phyloP scores from a whole-genome alignment of 1,284 basidiomycete genomes.

The Ustilago loliicola region DNA sequence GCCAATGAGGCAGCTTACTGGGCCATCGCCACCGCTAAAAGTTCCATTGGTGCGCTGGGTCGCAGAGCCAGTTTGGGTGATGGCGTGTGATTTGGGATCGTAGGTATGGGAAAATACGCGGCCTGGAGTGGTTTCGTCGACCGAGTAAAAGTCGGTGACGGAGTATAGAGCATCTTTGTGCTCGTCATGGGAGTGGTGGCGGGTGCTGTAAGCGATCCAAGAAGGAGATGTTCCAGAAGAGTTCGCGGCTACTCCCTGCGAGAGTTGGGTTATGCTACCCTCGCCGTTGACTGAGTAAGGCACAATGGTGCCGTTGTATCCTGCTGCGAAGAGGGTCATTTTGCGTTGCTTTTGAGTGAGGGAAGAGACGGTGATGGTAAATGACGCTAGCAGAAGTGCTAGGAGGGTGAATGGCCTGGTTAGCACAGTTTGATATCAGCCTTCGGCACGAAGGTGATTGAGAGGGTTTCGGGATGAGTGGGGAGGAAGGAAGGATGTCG shows the following conservation, averaged over 20 bases:
- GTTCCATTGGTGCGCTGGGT: constrained; percentile 18
- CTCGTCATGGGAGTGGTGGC: no score
- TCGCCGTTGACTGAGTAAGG: constrained; percentile 24
- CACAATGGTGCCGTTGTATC: constrained; percentile 40
- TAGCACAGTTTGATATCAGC: neutral
- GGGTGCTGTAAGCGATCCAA: constrained; percentile 29
- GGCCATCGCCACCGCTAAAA: constrained; percentile 32
- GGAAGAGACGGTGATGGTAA: neutral
- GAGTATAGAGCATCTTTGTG: constrained; percentile 4
- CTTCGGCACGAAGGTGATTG: neutral
- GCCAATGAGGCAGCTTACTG: constrained; percentile 35
- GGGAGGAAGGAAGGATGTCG: neutral
- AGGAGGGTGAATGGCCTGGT: neutral
- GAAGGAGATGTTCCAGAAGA: constrained; percentile 31
- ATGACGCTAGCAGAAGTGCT: neutral
- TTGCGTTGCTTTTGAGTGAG: constrained; percentile 6
- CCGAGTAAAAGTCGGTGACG: constrained; percentile 23
- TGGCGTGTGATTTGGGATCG: constrained; percentile 2
- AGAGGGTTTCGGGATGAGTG: neutral
- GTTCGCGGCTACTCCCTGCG: constrained; percentile 16
- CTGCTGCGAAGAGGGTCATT: constrained; percentile 39
- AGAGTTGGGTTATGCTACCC: constrained; percentile 5
- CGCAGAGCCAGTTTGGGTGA: constrained; percentile 15
- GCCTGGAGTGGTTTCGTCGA: constrained; percentile 31
- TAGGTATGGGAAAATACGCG: constrained; percentile 41